Percentiles rank a stretch among this genome's conserved stretches.
phyloP scores from a whole-genome alignment of 169 alveolate species.

The Babesia gibsoni region DNA sequence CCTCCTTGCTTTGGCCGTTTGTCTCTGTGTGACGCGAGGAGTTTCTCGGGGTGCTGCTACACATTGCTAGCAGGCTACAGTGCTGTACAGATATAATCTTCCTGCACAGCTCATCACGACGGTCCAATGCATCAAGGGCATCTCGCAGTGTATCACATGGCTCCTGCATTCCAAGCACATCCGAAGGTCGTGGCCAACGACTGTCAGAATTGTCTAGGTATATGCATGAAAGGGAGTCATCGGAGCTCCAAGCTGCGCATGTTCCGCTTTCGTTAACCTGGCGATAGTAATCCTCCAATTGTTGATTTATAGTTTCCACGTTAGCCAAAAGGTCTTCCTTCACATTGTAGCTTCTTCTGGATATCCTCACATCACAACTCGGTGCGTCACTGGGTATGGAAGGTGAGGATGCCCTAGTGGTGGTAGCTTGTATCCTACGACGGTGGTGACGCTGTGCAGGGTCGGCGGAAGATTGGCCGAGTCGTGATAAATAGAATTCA shows the following conservation, averaged over 20 bases:
- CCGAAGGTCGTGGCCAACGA: slow-evolving; percentile 23
- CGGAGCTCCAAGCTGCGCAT: background rate
- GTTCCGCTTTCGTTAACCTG: slow-evolving; percentile 10
- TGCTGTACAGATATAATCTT: slow-evolving; percentile 51
- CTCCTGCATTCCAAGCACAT: background rate
- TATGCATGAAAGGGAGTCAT: slow-evolving; percentile 13
- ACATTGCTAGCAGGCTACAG: slow-evolving; percentile 16
- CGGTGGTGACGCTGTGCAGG: background rate
- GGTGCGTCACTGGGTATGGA: no score
- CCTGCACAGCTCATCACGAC: slow-evolving; percentile 32
- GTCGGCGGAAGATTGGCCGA: background rate
- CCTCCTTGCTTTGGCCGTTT: background rate
- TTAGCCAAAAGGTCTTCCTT: background rate
- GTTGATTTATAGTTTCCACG: slow-evolving; percentile 1
- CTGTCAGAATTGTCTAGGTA: background rate
- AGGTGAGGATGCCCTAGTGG: no score
- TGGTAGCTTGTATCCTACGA: no score
- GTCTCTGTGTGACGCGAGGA: no score
- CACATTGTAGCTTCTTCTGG: no score
- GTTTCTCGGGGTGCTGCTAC: background rate
- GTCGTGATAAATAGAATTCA: slow-evolving; percentile 20
- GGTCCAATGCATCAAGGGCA: slow-evolving; percentile 16
- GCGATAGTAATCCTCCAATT: slow-evolving; percentile 4
- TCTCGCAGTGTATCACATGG: background rate
- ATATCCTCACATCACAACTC: no score